Evolutionary conservation across 306 rosid genomes (phyloP).

Genomic region (Elaeagnus macrophylla): DNA sequence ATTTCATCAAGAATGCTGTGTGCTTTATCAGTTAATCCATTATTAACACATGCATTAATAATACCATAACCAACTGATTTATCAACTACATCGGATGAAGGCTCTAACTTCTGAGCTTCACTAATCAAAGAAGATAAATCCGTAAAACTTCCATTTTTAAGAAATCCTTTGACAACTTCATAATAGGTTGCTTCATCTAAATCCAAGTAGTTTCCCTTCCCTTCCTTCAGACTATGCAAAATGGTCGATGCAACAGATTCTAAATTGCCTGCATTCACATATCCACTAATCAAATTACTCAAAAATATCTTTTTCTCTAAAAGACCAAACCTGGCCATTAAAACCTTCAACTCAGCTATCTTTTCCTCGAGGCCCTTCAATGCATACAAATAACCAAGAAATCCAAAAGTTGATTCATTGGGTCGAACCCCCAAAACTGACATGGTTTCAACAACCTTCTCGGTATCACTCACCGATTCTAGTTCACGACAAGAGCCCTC

Average conservation of each 20-base stretch:
- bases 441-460: constrained; percentile 60
- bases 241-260: constrained; percentile 50
- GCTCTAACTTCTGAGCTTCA: constrained; percentile 66
- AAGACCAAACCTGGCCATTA: constrained; percentile 56
- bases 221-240: constrained; percentile 48
- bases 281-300: constrained; percentile 57
- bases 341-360: constrained; percentile 45
- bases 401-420: constrained; percentile 63
- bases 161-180: constrained; percentile 55
- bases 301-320: constrained; percentile 27
- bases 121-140: constrained; percentile 59
- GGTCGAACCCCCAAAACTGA: constrained; percentile 52
- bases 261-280: constrained; percentile 56
- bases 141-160: constrained; percentile 45
- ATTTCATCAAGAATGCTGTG: constrained; percentile 74
- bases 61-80: constrained; percentile 62
- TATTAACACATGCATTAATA: constrained; percentile 65
- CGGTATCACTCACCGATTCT: constrained; percentile 61
- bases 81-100: constrained; percentile 32
- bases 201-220: constrained; percentile 27
- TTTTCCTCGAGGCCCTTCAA: constrained; percentile 57
- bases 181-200: constrained; percentile 57
- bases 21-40: constrained; percentile 69
- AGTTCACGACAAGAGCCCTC: constrained; percentile 71
- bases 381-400: constrained; percentile 81